Evolutionary conservation across 2,329 filamentous ascomycete species (phyloP).

Genomic region (Ceratocystis cacaofunesta): DNA sequence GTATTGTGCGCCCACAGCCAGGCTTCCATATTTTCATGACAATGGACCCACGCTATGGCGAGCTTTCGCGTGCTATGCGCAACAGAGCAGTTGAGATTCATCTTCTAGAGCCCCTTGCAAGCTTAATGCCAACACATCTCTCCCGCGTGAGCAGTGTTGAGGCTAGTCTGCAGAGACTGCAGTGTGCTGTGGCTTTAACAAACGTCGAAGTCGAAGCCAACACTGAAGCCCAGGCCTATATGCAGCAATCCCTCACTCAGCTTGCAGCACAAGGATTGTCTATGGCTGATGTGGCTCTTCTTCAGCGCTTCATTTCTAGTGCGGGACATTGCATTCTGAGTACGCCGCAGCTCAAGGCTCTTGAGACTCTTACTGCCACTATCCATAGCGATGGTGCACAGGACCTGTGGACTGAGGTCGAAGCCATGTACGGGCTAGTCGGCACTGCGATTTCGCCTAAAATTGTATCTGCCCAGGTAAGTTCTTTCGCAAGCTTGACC

Average conservation of each 20-base stretch:
- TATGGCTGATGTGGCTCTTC: slow-evolving; percentile 16
- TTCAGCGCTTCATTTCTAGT: slow-evolving; percentile 17
- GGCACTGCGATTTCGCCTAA: slow-evolving; percentile 18
- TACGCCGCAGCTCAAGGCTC: slow-evolving; percentile 2
- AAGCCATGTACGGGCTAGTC: slow-evolving; percentile 25
- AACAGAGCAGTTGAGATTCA: slow-evolving; percentile 89
- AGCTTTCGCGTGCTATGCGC: slow-evolving; percentile 89
- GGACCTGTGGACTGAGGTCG: slow-evolving; percentile 23
- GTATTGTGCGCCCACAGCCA: slow-evolving; percentile 65
- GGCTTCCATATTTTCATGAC: slow-evolving; percentile 89
- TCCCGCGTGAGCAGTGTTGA: slow-evolving; percentile 34
- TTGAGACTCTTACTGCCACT: neutral
- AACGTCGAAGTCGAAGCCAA: neutral
- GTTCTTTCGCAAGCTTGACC: slow-evolving; percentile 19
- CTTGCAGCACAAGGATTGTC: slow-evolving; percentile 16
- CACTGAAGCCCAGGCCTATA: neutral
- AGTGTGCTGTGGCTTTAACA: slow-evolving; percentile 20
- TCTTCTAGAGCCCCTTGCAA: slow-evolving; percentile 35
- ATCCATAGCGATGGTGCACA: slow-evolving; percentile 12
- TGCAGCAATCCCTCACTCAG: slow-evolving; percentile 1
- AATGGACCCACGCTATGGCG: slow-evolving; percentile 80
- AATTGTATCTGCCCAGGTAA: slow-evolving; percentile 29
- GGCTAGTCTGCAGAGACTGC: slow-evolving; percentile 34
- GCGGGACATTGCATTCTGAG: neutral
- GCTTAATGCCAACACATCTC: slow-evolving; percentile 23